Percentiles rank a stretch among this genome's conserved stretches.
These are phyloP conservation scores for Pisolithus tinctorius DNA, from an alignment of 768 basidiomycete genomes.

Conservation along the genomic window DNA sequence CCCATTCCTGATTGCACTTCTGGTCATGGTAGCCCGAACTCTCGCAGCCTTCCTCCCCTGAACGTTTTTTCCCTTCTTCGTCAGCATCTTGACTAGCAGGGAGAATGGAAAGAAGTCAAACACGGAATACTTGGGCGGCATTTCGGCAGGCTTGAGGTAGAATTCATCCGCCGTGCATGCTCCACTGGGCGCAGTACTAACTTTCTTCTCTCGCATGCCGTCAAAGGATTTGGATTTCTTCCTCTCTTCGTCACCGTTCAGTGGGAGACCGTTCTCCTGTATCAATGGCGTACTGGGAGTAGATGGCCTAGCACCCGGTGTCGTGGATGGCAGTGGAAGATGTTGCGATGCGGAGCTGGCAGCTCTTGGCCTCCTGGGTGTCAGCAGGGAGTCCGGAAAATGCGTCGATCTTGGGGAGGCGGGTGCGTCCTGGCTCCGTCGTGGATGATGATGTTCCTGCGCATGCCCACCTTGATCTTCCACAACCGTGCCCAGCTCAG, in stretches of 20 bases:
- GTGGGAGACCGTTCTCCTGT: conserved; percentile 3
- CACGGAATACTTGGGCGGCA: conserved; percentile 53
- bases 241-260: neutral
- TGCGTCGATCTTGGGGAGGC: conserved; percentile 6
- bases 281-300: conserved; percentile 7
- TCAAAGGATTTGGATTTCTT: neutral
- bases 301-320: conserved; percentile 10
- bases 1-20: conserved; percentile 13
- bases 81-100: conserved; percentile 41
- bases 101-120: conserved; percentile 71
- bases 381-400: neutral
- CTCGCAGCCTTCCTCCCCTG: conserved; percentile 59
- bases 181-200: neutral
- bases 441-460: neutral
- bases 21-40: conserved; percentile 45
- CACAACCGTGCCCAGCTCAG: neutral
- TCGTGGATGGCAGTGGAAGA: conserved; percentile 25
- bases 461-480: neutral
- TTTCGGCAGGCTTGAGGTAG: conserved; percentile 44
- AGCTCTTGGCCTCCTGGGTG: conserved; percentile 5
- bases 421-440: neutral
- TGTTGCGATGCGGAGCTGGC: conserved; percentile 9
- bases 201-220: neutral
- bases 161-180: conserved; percentile 32
- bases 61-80: conserved; percentile 41